Evolutionary conservation across 2,329 filamentous ascomycete genomes (phyloP).

Genomic region (Neonectria punicea): DNA sequence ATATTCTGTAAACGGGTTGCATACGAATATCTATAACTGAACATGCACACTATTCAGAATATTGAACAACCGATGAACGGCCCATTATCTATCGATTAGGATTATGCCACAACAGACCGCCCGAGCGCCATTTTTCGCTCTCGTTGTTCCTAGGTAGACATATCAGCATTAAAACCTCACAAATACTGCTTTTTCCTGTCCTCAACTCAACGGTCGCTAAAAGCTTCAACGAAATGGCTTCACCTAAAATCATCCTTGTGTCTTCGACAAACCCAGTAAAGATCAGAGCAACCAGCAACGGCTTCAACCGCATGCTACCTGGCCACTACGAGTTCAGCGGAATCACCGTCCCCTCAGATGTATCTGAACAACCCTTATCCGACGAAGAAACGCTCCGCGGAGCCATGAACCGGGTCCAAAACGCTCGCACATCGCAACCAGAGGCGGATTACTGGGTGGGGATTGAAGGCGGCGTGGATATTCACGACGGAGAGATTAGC

Average conservation of each 20-base stretch:
- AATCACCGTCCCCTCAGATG: constrained; percentile 50
- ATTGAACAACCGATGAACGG: background rate
- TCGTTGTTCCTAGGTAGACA: background rate
- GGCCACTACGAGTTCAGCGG: constrained; percentile 39
- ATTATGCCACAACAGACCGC: background rate
- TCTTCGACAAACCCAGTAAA: constrained; percentile 55
- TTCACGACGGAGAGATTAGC: constrained; percentile 41
- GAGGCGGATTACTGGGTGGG: constrained; percentile 54
- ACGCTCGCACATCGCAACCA: constrained; percentile 44
- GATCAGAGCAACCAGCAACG: constrained; percentile 49
- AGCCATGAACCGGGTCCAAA: constrained; percentile 50
- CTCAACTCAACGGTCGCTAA: background rate
- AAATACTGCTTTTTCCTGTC: background rate
- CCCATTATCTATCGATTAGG: background rate
- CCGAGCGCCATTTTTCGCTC: background rate
- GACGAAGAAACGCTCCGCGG: constrained; percentile 52
- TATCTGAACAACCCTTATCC: constrained; percentile 53
- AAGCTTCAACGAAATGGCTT: background rate
- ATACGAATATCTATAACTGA: background rate
- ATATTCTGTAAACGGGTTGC: background rate
- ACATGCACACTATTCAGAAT: background rate
- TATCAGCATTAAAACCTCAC: background rate
- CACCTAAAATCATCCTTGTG: constrained; percentile 41
- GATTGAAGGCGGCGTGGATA: constrained; percentile 54
- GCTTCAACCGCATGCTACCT: constrained; percentile 52